Percentiles rank a stretch among this genome's conserved stretches.
These are phyloP conservation scores for Ophiocytium majus DNA, from an alignment of 352 stramenopile species.

Conservation along the genomic window DNA sequence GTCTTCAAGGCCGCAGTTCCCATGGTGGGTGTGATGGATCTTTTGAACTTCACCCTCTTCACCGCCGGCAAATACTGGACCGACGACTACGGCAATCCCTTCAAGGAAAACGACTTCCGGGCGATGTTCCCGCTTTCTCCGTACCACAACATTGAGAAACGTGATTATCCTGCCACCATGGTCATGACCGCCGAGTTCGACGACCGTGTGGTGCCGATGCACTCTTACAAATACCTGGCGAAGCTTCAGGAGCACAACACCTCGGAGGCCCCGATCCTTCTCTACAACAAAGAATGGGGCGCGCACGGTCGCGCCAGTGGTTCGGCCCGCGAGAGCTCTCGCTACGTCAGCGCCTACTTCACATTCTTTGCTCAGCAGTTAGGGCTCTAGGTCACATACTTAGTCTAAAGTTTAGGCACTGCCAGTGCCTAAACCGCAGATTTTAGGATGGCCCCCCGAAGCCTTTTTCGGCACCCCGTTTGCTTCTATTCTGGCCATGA, in stretches of 20 bases:
- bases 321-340: not conserved
- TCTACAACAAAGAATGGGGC: slow-evolving; percentile 12
- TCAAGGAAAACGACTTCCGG: not conserved
- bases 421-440: too few species aligned
- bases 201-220: slow-evolving; percentile 1
- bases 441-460: too few species aligned
- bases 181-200: slow-evolving; percentile 8
- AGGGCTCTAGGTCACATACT: too few species aligned
- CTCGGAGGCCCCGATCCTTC: not conserved
- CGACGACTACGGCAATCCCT: slow-evolving; percentile 5
- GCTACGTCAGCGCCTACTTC: not conserved
- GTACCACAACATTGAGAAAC: slow-evolving; percentile 15
- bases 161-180: not conserved
- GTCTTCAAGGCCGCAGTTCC: slow-evolving; percentile 14
- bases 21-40: slow-evolving; percentile 7
- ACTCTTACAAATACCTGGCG: slow-evolving; percentile 8
- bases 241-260: not conserved
- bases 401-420: too few species aligned
- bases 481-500: too few species aligned
- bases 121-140: slow-evolving; percentile 11
- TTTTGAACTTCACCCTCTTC: slow-evolving; percentile 17
- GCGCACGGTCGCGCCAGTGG: not conserved
- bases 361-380: slow-evolving; percentile 15
- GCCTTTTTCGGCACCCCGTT: too few species aligned
- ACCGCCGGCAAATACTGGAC: slow-evolving; percentile 11